Base-by-base conservation (phyloP, 495 filamentous ascomycete genomes). In the Xanthoparmelia taractica region DNA sequence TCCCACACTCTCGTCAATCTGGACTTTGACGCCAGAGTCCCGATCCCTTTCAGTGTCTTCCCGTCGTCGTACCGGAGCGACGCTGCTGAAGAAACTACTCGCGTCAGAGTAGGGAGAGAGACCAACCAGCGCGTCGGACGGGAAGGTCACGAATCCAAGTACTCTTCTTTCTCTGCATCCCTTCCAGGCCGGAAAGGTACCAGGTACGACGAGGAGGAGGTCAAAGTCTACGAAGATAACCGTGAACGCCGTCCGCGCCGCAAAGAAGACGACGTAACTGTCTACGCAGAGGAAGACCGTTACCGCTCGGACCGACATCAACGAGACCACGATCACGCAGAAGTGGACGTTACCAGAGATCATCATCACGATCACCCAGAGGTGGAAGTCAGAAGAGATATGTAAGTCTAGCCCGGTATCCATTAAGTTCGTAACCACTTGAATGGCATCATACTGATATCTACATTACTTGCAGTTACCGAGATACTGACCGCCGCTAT, bases 31-130 rank as follows among this genome's bases (percentile, higher is more conserved):
- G 92, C 92, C 82, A 89, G 91, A 77, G 90, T 97, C 78, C 93
- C 93, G 80, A 95, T 97, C 79, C 93, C 93, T 78, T 93, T 96
- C 86, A 96, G 92, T 87, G 87, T 97, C 87, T 96, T 97, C 87
- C 93, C 93, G 82, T 96, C 91, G 75, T 89, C 93, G 77, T 97
- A 96, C 84, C 86, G 88, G 86, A 87, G 81, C 83, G 90, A 94
- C 85, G 84, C 85, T 84, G 88, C 85, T 83, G 68, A 87, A 79
- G 68, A 70, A 59, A 82, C 86, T 82, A 85, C 86, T 79, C 84
- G 82, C 76, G 86, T 79, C 78, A 84, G 82, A 84, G 87, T 92
- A 86, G 89, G 97, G 84, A 87, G 88, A 78, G 87, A 94, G 79
- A 85, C 87, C 79, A 86, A 88, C 74, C 83, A 80, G 78, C 80